Evolutionary conservation across 2,329 filamentous ascomycete genomes (phyloP), one percentile per base, ranked within the genome.

Genomic region (Sclerotinia subarctica): DNA sequence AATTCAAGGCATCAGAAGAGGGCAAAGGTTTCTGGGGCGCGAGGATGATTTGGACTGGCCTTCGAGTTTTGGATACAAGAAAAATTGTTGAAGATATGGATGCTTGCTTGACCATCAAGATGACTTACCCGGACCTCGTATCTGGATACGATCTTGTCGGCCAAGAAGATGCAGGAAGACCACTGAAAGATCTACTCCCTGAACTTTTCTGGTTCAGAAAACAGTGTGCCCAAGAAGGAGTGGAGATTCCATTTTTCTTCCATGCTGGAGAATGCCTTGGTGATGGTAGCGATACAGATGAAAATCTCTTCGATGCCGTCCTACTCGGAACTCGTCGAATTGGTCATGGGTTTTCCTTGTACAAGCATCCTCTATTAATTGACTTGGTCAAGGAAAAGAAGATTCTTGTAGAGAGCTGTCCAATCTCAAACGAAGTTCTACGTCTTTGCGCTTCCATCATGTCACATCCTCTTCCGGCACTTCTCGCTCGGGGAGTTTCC

Each of bases 161-260:
- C 0, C 91, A 94, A 78, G 94, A 97, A 81, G 91, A 96, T 76
- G 78, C 84, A 1, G 94, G 93, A 1, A 86, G 91, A 17, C 85
- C 93, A 0, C 85, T 97, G 35, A 83, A 85, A 42, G 91, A 95
- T 72, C 81, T 96, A 4, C 84, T 94, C 0, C 93, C 94, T 0
- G 88, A 96, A 75, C 82, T 98, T 0, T 94, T 97, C 79, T 97
- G 93, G 93, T 97, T 98, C 84, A 89, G 89, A 72, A 94, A 94
- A 78, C 87, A 90, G 74, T 97, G 93, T 77, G 86, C 87, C 0
- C 84, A 91, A 76, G 89, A 93, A 75, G 87, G 86, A 2, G 86
- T 97, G 49, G 87, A 93, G 62, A 88, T 99, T 13, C 94, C 94
- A 0, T 97, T 97, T 82, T 96, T 96, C 82, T 96, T 98, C 81